Evolutionary conservation across 495 filamentous ascomycete species (phyloP).

Genomic region (Talaromyces liani): DNA sequence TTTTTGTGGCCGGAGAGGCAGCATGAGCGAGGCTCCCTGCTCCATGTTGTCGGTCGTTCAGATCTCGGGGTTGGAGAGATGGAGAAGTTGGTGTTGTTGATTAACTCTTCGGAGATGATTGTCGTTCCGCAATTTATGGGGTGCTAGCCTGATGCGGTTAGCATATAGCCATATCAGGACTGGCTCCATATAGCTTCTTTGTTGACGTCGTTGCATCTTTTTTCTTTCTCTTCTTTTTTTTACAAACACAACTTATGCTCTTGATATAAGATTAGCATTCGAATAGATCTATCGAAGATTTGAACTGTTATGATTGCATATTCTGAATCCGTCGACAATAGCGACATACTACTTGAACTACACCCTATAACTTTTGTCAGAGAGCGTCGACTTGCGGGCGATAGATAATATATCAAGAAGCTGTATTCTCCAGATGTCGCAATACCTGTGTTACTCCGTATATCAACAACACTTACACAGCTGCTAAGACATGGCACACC

Average conservation of each 20-base stretch:
- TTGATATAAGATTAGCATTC: too few species aligned
- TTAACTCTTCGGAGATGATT: neutral
- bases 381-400: too few species aligned
- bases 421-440: too few species aligned
- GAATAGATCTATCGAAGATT: too few species aligned
- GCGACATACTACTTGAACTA: too few species aligned
- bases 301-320: too few species aligned
- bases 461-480: too few species aligned
- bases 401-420: too few species aligned
- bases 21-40: slow-evolving; percentile 42
- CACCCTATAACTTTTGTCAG: too few species aligned
- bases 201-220: neutral
- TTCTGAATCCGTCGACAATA: too few species aligned
- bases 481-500: too few species aligned
- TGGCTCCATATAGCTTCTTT: neutral
- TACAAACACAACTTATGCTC: neutral
- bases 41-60: slow-evolving; percentile 8
- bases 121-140: neutral
- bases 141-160: neutral
- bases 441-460: too few species aligned
- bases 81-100: neutral
- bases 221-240: neutral
- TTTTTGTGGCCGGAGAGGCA: slow-evolving; percentile 59
- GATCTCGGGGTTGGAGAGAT: neutral
- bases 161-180: neutral